Conservation (phyloP, 495 filamentous ascomycete genomes). For the Aspergillus mulundensis region DNA sequence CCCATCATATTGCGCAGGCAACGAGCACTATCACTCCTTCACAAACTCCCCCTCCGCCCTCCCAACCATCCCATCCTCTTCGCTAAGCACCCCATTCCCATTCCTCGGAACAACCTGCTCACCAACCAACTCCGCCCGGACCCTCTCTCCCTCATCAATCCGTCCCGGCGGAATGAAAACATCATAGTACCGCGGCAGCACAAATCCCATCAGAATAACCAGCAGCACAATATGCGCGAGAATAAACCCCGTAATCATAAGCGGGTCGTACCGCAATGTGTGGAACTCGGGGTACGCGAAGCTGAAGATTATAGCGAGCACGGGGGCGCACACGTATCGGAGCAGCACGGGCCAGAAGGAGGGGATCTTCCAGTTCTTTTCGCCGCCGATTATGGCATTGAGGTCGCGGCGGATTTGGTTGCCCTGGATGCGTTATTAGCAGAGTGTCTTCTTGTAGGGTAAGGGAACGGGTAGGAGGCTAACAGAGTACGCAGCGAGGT, state of each 20-base stretch:
- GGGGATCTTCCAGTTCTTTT: conserved; percentile 38
- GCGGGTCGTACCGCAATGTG: conserved; percentile 32
- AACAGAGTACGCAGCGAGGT: conserved; percentile 23
- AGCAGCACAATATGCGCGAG: conserved; percentile 29
- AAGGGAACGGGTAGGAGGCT: neutral
- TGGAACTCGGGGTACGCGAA: conserved; percentile 40
- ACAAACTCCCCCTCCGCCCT: neutral
- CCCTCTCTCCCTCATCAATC: conserved; percentile 19
- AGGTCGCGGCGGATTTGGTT: conserved; percentile 26
- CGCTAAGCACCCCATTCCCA: neutral
- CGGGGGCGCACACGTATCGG: conserved; percentile 36
- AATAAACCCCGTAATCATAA: conserved; percentile 37
- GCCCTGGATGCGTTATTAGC: conserved; percentile 10
- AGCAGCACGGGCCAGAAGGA: conserved; percentile 28
- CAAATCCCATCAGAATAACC: conserved; percentile 25
- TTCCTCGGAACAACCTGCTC: neutral
- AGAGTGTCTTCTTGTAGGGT: neutral
- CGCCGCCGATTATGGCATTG: conserved; percentile 19
- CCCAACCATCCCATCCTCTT: neutral
- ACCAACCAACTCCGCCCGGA: neutral
- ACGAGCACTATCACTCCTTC: neutral
- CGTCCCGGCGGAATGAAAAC: conserved; percentile 30
- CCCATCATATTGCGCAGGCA: too few species aligned
- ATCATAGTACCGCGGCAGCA: conserved; percentile 34
- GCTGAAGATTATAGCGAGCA: conserved; percentile 37